A percentile compares a stretch with the other conserved stretches of the same genome.
Evolutionary conservation across 225 moss, liverwort and hornwort genomes (phyloP).

Genomic region (Asterella californica): DNA sequence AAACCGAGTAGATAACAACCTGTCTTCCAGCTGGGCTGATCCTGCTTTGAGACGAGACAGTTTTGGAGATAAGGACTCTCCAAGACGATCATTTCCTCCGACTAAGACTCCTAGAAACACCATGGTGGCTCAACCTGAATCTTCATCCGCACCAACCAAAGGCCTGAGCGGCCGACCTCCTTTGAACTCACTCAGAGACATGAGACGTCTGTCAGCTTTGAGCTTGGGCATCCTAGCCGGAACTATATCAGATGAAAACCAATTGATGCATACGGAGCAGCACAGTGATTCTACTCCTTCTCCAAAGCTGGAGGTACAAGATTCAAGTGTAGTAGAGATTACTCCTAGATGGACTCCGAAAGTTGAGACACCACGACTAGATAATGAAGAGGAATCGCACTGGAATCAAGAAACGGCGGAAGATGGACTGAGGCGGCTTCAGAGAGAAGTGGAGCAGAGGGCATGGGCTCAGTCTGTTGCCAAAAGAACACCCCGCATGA

Average conservation of each 20-base stretch:
- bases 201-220: constrained; percentile 4
- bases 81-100: not conserved
- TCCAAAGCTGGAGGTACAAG: not conserved
- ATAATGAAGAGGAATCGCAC: not conserved
- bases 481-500: constrained; percentile 5
- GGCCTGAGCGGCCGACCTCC: not conserved
- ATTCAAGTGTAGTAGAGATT: not conserved
- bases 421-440: constrained; percentile 18
- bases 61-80: not conserved
- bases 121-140: not conserved
- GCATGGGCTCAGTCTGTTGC: not conserved
- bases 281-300: not conserved
- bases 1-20: constrained; percentile 19
- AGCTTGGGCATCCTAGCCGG: constrained; percentile 2
- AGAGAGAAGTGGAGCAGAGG: constrained; percentile 17
- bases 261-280: not conserved
- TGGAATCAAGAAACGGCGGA: constrained; percentile 8
- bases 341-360: not conserved
- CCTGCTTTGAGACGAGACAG: not conserved
- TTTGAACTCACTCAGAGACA: not conserved
- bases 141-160: not conserved
- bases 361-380: not conserved
- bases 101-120: constrained; percentile 15
- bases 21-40: constrained; percentile 3
- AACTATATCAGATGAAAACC: constrained; percentile 19